Evolutionary conservation across 1,284 basidiomycete species (phyloP), one percentile per base, ranked within the genome.

Genomic region (Coriolopsis trogii): DNA sequence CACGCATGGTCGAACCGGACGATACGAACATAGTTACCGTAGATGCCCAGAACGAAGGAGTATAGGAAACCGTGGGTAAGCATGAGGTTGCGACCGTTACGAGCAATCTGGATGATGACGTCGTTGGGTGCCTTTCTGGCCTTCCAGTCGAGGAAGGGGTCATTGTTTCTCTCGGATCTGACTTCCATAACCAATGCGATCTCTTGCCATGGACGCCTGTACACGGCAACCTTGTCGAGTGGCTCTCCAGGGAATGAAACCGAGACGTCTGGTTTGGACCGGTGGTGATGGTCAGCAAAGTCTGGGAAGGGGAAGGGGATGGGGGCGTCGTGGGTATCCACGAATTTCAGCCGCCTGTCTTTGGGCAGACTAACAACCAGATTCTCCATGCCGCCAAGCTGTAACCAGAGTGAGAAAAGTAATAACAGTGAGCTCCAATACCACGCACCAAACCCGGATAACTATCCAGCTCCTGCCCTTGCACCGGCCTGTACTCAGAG

Each of bases 11-110:
- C 49, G 21, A 51, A 47, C 26, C 45, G 53, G 10, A 16, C 25
- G 21, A 55, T 40, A n/a, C 49, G 53, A 7, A 33, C 37, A 6
- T 15, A 24, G 18, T 51, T 30, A 8, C 45, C 46, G 16, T 55
- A 51, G 9, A 51, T 38, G 8, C 59, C 53, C 10, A 60, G 30
- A 26, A 43, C 37, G 37, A 51, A 53, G 9, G 44, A 24, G 15
- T n/a, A 31, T 13, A 57, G 42, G 29, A 47, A 25, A 2, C 49
- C 41, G 25, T 60, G 59, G 3, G 48, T 49, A 15, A 46, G 39
- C 42, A 56, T 31, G n/a, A 58, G 46, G 21, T 46, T 51, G 3
- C 52, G 45, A 5, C 44, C 38, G 42, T 51, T 3, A 45, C 44
- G 13, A 53, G 52, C 26, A 6, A 40, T 10, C 24, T 16, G 39